phyloP scores from a whole-genome alignment of 805 yeast species.

The Saccharomycopsis sp. region DNA sequence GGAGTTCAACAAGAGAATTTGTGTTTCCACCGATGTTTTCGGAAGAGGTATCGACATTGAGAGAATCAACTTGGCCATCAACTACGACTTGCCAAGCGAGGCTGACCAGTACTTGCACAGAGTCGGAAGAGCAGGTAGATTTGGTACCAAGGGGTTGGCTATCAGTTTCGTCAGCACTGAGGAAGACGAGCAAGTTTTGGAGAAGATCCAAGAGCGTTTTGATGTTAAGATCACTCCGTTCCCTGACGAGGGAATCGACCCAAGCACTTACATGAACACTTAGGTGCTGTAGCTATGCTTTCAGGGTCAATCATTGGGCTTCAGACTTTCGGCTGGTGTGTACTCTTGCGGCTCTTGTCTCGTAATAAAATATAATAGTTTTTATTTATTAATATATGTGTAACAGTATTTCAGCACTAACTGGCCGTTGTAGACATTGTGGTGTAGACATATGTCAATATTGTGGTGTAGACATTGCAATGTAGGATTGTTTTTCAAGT shows the following conservation, averaged over 20 bases:
- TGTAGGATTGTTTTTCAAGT: too few species aligned
- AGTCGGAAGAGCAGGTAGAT: constrained; percentile 99
- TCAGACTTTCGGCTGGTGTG: too few species aligned
- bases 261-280: constrained; percentile 96
- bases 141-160: constrained; percentile 98
- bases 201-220: constrained; percentile 92
- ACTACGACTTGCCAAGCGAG: constrained; percentile 92
- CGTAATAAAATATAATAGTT: neutral
- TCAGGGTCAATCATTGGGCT: too few species aligned
- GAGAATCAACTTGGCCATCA: constrained; percentile 96
- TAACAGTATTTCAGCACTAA: neutral
- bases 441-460: too few species aligned
- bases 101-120: constrained; percentile 98
- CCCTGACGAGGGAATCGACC: constrained; percentile 98
- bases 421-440: too few species aligned
- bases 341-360: too few species aligned
- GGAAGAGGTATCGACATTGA: constrained; percentile 99
- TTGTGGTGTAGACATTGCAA: too few species aligned
- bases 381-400: neutral
- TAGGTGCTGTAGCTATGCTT: constrained; percentile 33
- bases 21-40: constrained; percentile 96
- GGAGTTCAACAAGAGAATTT: constrained; percentile 97
- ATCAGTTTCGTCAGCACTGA: constrained; percentile 80
- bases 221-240: constrained; percentile 91
- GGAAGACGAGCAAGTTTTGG: constrained; percentile 84